Conservation (phyloP, 208 protist genomes). For the Leishmania martiniquensis region DNA sequence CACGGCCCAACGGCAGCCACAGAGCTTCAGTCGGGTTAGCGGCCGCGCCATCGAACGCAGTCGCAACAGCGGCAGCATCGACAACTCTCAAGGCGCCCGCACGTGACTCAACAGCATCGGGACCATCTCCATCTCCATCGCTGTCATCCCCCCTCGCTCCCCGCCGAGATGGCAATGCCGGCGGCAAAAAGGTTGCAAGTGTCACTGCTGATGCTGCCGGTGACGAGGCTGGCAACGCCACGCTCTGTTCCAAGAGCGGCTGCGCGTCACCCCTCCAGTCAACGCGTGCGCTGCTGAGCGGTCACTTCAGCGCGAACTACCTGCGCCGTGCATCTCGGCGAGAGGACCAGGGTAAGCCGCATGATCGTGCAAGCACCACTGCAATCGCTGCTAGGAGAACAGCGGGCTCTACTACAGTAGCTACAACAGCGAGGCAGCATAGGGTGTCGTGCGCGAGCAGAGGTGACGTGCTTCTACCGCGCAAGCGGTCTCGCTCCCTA, state of each 20-base stretch:
- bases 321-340: conserved; percentile 14
- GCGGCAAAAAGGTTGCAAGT: neutral
- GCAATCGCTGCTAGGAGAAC: neutral
- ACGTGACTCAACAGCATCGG: neutral
- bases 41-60: neutral
- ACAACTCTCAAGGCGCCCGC: neutral
- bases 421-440: neutral
- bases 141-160: neutral
- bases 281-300: conserved; percentile 10
- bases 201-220: neutral
- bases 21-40: neutral
- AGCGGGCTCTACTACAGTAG: neutral
- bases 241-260: neutral
- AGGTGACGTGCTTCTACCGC: neutral
- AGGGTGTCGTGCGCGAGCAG: neutral
- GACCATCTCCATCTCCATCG: neutral
- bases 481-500: conserved; percentile 24
- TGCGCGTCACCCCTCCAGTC: neutral
- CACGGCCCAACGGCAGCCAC: conserved; percentile 29
- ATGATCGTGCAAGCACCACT: neutral
- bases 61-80: neutral
- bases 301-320: conserved; percentile 32
- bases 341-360: neutral
- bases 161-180: neutral
- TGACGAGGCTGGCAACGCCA: neutral